Evolutionary conservation across 495 filamentous ascomycete genomes (phyloP).

Genomic region (Penicillium cosmopolitanum): DNA sequence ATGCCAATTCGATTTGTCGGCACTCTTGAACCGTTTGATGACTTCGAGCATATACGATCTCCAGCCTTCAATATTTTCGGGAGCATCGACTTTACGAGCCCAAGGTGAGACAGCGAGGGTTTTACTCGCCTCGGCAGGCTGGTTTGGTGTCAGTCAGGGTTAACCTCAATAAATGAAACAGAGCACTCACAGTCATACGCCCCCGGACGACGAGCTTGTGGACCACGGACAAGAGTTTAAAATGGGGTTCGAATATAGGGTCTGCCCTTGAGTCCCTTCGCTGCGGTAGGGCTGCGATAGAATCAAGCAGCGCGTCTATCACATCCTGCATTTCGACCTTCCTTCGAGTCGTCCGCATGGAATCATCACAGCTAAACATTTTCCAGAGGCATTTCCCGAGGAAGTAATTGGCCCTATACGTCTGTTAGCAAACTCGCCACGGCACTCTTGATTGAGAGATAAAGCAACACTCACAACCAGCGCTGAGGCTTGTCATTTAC

Average conservation of each 20-base stretch:
- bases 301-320: slow-evolving; percentile 68
- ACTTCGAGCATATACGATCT: slow-evolving; percentile 72
- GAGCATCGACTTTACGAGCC: slow-evolving; percentile 51
- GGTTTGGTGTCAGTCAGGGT: slow-evolving; percentile 16
- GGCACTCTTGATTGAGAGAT: not conserved
- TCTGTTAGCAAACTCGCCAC: slow-evolving; percentile 12
- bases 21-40: slow-evolving; percentile 73
- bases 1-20: slow-evolving; percentile 96
- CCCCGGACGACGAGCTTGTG: slow-evolving; percentile 72
- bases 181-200: slow-evolving; percentile 33
- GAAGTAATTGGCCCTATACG: slow-evolving; percentile 76
- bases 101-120: slow-evolving; percentile 60
- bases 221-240: slow-evolving; percentile 86
- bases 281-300: slow-evolving; percentile 79
- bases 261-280: slow-evolving; percentile 76
- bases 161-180: not conserved
- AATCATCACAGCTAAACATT: slow-evolving; percentile 72
- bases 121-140: slow-evolving; percentile 55
- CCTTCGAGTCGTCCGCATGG: slow-evolving; percentile 49
- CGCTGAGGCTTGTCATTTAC: slow-evolving; percentile 73
- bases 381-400: slow-evolving; percentile 96
- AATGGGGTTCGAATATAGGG: slow-evolving; percentile 92
- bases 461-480: slow-evolving; percentile 72
- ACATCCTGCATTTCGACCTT: slow-evolving; percentile 59
- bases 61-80: slow-evolving; percentile 67